phyloP scores from a whole-genome alignment of 1,284 basidiomycete genomes.

The Boletus hoseneyae region DNA sequence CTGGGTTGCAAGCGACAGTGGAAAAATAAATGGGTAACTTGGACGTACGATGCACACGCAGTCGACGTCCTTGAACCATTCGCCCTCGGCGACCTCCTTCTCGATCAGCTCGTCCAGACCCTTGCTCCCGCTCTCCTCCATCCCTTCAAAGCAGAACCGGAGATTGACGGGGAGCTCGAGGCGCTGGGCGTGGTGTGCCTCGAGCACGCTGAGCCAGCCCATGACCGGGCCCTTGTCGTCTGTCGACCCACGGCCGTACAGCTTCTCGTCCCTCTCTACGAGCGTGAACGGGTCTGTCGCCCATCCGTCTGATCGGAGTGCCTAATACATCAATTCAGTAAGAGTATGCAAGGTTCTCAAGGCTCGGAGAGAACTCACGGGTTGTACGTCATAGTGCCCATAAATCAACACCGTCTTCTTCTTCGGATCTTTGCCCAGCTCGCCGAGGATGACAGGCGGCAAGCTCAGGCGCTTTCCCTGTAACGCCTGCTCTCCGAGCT shows the following conservation, averaged over 20 bases:
- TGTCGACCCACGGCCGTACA: constrained; percentile 88
- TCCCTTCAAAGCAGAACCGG: constrained; percentile 94
- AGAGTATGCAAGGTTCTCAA: no score
- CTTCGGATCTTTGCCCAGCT: constrained; percentile 76
- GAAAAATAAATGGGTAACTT: not conserved
- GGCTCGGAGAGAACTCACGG: constrained; percentile 43
- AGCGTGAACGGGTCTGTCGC: constrained; percentile 88
- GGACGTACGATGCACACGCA: constrained; percentile 92
- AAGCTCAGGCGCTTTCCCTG: constrained; percentile 78
- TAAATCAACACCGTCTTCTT: constrained; percentile 95
- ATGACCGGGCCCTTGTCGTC: constrained; percentile 94
- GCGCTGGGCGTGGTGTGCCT: constrained; percentile 76
- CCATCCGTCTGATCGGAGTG: constrained; percentile 84
- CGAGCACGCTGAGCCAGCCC: constrained; percentile 93
- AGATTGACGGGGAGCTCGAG: constrained; percentile 91
- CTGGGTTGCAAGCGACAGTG: no score
- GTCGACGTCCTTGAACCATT: constrained; percentile 90
- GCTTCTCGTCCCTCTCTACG: constrained; percentile 60
- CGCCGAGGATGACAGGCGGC: constrained; percentile 86
- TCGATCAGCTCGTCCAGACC: constrained; percentile 90
- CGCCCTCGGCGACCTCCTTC: constrained; percentile 67
- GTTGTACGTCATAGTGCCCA: constrained; percentile 88
- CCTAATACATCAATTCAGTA: constrained; percentile 34
- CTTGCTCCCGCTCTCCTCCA: constrained; percentile 96
- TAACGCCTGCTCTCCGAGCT: constrained; percentile 81